Evolutionary conservation across 2,329 filamentous ascomycete species (phyloP).

Genomic region (Sporothrix phasma): DNA sequence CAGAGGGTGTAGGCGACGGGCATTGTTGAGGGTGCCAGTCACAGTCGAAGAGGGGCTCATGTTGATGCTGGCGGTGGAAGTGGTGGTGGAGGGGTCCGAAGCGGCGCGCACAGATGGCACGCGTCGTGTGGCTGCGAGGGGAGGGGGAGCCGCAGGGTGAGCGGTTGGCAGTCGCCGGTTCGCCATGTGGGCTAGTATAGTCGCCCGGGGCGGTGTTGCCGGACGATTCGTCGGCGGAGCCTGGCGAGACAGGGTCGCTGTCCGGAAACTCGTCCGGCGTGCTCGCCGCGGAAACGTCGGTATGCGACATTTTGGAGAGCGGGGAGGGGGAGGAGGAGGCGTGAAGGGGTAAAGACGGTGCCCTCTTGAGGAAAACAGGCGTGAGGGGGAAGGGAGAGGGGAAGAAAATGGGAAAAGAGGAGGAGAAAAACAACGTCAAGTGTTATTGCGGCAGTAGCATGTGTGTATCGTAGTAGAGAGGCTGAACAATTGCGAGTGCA

Average conservation of each 20-base stretch:
- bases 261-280: constrained; percentile 38
- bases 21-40: constrained; percentile 62
- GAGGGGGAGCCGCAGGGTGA: neutral
- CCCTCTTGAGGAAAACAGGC: neutral
- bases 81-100: constrained; percentile 38
- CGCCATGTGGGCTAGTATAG: constrained; percentile 26
- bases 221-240: constrained; percentile 35
- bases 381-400: neutral
- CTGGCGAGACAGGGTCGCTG: constrained; percentile 34
- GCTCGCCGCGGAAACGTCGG: constrained; percentile 31
- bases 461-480: neutral
- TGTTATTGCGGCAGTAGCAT: constrained; percentile 2
- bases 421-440: neutral
- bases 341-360: neutral
- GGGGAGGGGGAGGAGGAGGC: neutral
- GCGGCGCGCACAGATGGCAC: constrained; percentile 50
- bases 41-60: constrained; percentile 83
- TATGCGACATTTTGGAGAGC: constrained; percentile 22
- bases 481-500: neutral
- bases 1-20: constrained; percentile 40
- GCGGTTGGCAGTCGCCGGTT: constrained; percentile 9
- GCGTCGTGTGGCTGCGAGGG: constrained; percentile 6
- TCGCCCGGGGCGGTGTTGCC: constrained; percentile 41
- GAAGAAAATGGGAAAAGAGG: neutral
- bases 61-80: constrained; percentile 27